Evolutionary conservation across 2,329 filamentous ascomycete species (phyloP), one percentile per base, ranked within the genome.

Genomic region (Plectosphaerella plurivora): DNA sequence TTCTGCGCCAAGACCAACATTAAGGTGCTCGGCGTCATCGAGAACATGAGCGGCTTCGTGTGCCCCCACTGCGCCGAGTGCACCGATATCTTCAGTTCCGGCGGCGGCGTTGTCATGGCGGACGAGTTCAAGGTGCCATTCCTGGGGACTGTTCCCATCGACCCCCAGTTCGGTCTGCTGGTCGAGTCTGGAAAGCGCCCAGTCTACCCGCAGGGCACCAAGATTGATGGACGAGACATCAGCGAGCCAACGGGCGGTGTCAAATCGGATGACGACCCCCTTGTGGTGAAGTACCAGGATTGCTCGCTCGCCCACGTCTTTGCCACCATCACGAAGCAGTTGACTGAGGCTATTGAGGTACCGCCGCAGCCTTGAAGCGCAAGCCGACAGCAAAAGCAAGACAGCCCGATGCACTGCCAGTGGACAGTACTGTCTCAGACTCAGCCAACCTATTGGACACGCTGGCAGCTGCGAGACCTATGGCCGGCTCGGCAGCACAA

Each of bases 21-120:
- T 47, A 77, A 79, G 2, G 84, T 95, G 36, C 75, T 97, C 11
- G 94, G 94, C 0, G 92, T 99, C 1, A 82, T 99, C 45, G 94
- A 99, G 73, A 99, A 99, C 67, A 97, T 99, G 94, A 87, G 86
- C 59, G 90, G 90, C 3, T 95, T 89, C 61, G 88, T 94, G n/a
- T 94, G 89, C 64, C 84, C 84, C 7, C 82, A 87, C 64, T 88
- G 85, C 68, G 82, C 81, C 48, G 91, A 97, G 67, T 95, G 93
- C 70, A 96, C 90, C 50, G 90, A 97, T 70, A 82, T 97, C 49
- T 99, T 99, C 68, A 91, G 87, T 49, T 92, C 89, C 51, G 94
- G 94, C 4, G 94, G 94, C 4, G 94, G 94, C 8, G 77, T 89
- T 67, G 81, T 88, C 22, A 96, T 99, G 91, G 91, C 93, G 7